A percentile compares a stretch with the other conserved stretches of the same genome.
phyloP scores from a whole-genome alignment of 805 yeast genomes.

The Ogataea corticis region DNA sequence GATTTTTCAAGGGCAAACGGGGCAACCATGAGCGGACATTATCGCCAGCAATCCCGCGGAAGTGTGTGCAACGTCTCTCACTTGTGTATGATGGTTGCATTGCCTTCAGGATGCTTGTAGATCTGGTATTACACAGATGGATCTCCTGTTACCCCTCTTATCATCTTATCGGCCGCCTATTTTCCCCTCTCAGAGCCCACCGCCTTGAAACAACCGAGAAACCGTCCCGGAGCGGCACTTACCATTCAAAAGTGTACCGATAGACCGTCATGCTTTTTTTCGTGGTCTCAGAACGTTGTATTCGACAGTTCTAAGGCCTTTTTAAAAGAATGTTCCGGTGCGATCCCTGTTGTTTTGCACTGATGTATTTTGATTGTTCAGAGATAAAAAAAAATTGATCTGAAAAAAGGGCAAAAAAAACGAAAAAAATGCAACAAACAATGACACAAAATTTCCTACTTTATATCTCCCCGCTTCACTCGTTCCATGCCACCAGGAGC shows the following conservation, averaged over 20 bases:
- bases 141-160: neutral
- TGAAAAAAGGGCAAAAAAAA: neutral
- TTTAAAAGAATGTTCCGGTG: neutral
- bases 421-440: no score
- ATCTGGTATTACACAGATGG: no score
- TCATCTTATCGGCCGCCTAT: slow-evolving; percentile 1
- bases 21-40: no score
- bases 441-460: neutral
- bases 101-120: no score
- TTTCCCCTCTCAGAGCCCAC: slow-evolving; percentile 1
- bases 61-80: no score
- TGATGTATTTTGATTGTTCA: neutral
- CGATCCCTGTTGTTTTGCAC: slow-evolving; percentile 7
- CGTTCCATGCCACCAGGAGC: slow-evolving; percentile 52
- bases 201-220: neutral
- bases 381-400: neutral
- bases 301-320: neutral
- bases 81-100: no score
- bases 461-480: slow-evolving; percentile 24
- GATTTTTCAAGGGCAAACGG: no score
- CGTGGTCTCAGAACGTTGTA: neutral
- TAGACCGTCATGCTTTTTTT: slow-evolving; percentile 15
- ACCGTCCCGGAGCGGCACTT: slow-evolving; percentile 7
- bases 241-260: slow-evolving; percentile 29
- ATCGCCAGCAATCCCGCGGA: no score